Conservation (phyloP, 345 rosid genomes). For the Jatropha curcas region DNA sequence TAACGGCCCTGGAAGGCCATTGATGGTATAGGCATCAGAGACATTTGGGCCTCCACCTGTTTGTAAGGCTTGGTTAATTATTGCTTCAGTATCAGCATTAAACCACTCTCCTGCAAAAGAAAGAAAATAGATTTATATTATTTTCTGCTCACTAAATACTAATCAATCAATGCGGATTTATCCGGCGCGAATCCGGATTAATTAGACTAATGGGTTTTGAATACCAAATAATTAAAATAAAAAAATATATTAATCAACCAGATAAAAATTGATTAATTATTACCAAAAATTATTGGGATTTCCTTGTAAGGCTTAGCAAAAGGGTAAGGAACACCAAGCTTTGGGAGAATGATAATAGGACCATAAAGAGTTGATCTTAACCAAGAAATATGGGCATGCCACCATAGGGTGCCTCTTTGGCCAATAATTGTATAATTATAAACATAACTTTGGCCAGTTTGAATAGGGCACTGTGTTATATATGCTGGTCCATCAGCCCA, state of each 20-base stretch:
- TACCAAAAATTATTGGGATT: conserved; percentile 32
- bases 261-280: not conserved
- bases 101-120: conserved; percentile 32
- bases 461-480: conserved; percentile 31
- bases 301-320: conserved; percentile 32
- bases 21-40: conserved; percentile 31
- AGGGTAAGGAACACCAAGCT: conserved; percentile 27
- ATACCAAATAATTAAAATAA: no score
- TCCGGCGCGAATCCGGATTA: no score
- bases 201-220: no score
- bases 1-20: conserved; percentile 33
- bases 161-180: no score
- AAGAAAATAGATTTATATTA: not conserved
- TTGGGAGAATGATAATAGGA: conserved; percentile 30
- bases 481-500: conserved; percentile 25
- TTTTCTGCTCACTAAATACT: no score
- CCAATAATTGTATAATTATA: conserved; percentile 30
- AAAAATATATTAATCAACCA: no score
- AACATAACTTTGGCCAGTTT: conserved; percentile 22
- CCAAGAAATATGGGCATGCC: conserved; percentile 36
- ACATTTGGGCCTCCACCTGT: conserved; percentile 35
- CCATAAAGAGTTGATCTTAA: conserved; percentile 28
- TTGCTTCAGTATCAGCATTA: conserved; percentile 28
- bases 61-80: conserved; percentile 26
- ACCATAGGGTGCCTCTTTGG: conserved; percentile 33